Conservation (phyloP, 108 stramenopile genomes). For the Schizochytrium sp. region DNA sequence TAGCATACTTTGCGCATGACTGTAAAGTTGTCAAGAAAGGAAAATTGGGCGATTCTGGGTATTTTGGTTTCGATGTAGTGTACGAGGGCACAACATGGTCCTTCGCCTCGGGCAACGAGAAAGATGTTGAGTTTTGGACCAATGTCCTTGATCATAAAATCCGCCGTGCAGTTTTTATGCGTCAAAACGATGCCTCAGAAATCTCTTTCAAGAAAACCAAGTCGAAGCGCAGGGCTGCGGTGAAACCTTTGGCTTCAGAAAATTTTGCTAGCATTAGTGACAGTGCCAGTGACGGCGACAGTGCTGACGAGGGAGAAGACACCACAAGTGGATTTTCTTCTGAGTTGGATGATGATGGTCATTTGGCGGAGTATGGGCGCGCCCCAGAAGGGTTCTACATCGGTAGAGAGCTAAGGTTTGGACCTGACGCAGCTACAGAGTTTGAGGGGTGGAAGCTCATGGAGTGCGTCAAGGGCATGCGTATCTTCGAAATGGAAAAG, state of each 20-base stretch:
- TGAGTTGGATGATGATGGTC: neutral
- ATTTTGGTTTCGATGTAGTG: constrained; percentile 14
- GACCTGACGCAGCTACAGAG: neutral
- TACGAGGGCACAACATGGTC: neutral
- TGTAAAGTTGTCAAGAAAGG: constrained; percentile 35
- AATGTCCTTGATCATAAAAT: constrained; percentile 39
- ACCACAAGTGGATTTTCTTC: neutral
- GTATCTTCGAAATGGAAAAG: neutral
- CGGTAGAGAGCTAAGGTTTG: neutral
- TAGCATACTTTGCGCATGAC: constrained; percentile 18
- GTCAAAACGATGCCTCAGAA: neutral
- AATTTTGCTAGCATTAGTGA: neutral
- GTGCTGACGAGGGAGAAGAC: neutral
- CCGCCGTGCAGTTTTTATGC: neutral
- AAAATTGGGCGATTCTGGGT: neutral
- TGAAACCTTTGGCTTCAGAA: neutral
- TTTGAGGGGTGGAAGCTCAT: constrained; percentile 25
- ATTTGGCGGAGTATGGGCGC: constrained; percentile 21
- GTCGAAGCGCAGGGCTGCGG: neutral
- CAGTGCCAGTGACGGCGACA: neutral
- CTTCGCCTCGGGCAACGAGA: constrained; percentile 25
- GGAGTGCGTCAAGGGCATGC: neutral
- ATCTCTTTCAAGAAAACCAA: neutral
- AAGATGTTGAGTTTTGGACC: constrained; percentile 40
- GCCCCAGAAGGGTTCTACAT: constrained; percentile 32